Evolutionary conservation across 441 rosid species (phyloP).

Genomic region (Capsella rubella): DNA sequence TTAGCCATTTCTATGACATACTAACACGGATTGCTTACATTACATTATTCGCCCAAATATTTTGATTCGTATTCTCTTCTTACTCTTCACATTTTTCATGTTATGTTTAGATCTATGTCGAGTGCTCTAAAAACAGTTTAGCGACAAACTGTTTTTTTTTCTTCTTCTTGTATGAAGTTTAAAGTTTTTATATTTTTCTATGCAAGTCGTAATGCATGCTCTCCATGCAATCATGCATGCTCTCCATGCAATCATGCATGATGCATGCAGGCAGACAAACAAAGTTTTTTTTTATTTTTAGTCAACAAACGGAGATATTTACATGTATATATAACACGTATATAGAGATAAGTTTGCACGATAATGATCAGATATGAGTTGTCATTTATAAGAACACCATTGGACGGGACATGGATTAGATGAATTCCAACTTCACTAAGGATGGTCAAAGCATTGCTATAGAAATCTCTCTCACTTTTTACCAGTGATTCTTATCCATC

Average conservation of each 20-base stretch:
- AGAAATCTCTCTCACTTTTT: conserved; percentile 35
- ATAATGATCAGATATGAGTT: conserved; percentile 24
- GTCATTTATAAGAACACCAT: conserved; percentile 23
- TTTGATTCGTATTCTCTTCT: conserved; percentile 33
- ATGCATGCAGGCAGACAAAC: conserved; percentile 34
- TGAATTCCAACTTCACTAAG: conserved; percentile 32
- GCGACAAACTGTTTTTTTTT: not conserved
- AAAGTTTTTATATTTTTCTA: not conserved
- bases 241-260: no score
- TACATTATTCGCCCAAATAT: conserved; percentile 31
- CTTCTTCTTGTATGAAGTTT: not conserved
- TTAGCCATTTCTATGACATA: conserved; percentile 36
- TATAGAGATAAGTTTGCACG: conserved; percentile 29
- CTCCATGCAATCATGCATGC: no score
- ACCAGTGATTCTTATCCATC: conserved; percentile 45
- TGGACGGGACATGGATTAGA: conserved; percentile 43
- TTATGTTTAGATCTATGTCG: no score
- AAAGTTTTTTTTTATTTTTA: not conserved
- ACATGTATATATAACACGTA: conserved; percentile 3
- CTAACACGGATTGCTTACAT: conserved; percentile 2
- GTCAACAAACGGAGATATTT: conserved; percentile 5
- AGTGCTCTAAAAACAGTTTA: no score
- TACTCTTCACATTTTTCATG: conserved; percentile 4
- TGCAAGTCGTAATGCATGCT: not conserved
- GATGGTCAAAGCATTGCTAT: conserved; percentile 43